These are phyloP conservation scores for Penicillium sp. DNA, from an alignment of 2,329 filamentous ascomycete species.

Conservation along the genomic window DNA sequence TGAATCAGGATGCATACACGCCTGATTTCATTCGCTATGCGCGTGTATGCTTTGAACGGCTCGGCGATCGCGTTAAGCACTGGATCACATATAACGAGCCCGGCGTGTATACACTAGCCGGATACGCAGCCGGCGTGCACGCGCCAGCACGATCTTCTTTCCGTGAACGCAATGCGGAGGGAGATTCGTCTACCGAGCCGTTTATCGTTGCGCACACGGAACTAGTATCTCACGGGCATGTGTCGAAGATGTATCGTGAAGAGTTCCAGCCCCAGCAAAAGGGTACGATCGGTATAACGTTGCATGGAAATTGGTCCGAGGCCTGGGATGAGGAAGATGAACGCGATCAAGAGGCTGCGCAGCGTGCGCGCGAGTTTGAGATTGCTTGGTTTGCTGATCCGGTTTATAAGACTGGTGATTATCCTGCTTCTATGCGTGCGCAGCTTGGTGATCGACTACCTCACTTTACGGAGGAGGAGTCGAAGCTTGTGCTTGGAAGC, in stretches of 20 bases:
- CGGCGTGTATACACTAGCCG: constrained; percentile 74
- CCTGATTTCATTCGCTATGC: constrained; percentile 76
- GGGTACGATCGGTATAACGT: constrained; percentile 76
- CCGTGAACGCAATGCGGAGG: neutral
- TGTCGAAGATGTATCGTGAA: constrained; percentile 73
- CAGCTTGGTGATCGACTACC: constrained; percentile 77
- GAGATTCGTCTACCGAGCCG: constrained; percentile 59
- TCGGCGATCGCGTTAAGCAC: constrained; percentile 71
- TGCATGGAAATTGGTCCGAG: constrained; percentile 73
- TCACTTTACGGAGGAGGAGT: constrained; percentile 68
- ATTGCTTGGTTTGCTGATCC: constrained; percentile 83
- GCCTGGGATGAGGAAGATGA: constrained; percentile 75
- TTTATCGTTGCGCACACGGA: constrained; percentile 78
- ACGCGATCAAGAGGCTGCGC: constrained; percentile 67
- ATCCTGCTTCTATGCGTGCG: constrained; percentile 73
- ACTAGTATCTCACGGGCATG: constrained; percentile 71
- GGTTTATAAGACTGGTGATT: constrained; percentile 68
- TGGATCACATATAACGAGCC: constrained; percentile 90
- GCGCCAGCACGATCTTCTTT: constrained; percentile 71
- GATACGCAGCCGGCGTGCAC: constrained; percentile 72
- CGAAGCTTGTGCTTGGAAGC: constrained; percentile 67
- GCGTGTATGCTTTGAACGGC: constrained; percentile 69
- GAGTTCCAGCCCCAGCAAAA: constrained; percentile 70
- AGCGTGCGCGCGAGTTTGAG: constrained; percentile 77
- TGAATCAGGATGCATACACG: constrained; percentile 74